Conservation (phyloP, 139 green algal species). For the Chlorella ohadii region DNA sequence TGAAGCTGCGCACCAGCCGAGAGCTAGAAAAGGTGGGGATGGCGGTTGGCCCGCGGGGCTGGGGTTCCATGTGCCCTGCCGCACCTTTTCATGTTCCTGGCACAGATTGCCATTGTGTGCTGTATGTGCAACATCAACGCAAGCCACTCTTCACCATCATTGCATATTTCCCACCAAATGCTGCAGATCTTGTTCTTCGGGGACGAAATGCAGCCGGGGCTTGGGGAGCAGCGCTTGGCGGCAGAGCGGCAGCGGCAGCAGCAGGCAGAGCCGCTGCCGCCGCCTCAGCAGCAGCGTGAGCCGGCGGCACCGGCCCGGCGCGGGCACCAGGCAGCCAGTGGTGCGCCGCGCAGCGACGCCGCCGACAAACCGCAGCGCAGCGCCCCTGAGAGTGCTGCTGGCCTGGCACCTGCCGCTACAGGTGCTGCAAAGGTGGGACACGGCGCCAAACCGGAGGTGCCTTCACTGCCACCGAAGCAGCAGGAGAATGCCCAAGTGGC, state of each 20-base stretch:
- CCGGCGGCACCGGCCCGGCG: not conserved
- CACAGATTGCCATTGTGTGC: too few relatives aligned
- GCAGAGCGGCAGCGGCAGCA: not conserved
- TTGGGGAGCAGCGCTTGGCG: not conserved
- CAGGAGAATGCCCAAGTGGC: not conserved
- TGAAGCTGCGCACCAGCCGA: not conserved
- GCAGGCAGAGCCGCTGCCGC: not conserved
- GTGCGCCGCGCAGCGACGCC: not conserved
- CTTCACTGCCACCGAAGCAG: too few relatives aligned
- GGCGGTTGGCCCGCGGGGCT: too few relatives aligned
- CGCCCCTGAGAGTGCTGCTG: not conserved
- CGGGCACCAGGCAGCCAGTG: too few relatives aligned
- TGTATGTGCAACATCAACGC: too few relatives aligned
- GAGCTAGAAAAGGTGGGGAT: not conserved
- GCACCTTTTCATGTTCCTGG: too few relatives aligned
- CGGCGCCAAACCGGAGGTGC: too few relatives aligned
- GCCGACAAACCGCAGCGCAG: not conserved
- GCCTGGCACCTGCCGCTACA: not conserved
- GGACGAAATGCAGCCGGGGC: not conserved
- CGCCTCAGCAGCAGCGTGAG: not conserved
- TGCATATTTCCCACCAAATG: too few relatives aligned
- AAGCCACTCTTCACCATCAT: too few relatives aligned
- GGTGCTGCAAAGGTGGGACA: too few relatives aligned
- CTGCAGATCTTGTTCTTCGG: slow-evolving; percentile 14
- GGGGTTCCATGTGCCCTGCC: too few relatives aligned